Conservation (phyloP, 2,329 filamentous ascomycete species). For the Claviceps maximensis region DNA sequence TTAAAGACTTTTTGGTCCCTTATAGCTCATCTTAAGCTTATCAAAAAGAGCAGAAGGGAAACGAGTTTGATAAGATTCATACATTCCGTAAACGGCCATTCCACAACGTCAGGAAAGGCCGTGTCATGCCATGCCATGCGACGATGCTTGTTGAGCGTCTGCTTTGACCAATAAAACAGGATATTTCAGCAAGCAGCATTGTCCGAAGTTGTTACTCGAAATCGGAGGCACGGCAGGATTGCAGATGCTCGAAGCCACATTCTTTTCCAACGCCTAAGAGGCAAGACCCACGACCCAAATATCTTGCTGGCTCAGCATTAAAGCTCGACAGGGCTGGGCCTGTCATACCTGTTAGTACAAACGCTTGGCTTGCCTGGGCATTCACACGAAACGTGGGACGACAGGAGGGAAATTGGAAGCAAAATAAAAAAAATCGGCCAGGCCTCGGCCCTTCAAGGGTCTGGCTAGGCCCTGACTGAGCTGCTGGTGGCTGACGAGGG, state of each 20-base stretch:
- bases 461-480: neutral
- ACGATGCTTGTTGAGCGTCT: neutral
- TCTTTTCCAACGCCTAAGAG: neutral
- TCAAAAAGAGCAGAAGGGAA: neutral
- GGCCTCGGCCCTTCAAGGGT: neutral
- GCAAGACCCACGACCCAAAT: neutral
- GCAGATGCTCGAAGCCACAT: constrained; percentile 1
- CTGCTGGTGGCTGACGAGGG: neutral
- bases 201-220: neutral
- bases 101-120: neutral
- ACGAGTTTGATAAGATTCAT: neutral
- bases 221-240: neutral
- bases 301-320: neutral
- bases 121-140: neutral
- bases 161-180: neutral
- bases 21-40: neutral
- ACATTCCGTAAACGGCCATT: neutral
- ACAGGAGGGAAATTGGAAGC: neutral
- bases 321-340: neutral
- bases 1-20: neutral
- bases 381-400: neutral
- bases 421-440: neutral
- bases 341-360: neutral
- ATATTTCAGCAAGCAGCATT: neutral
- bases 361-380: neutral